Evolutionary conservation across 2,329 filamentous ascomycete species (phyloP).

Genomic region (Pseudocercospora vitis): DNA sequence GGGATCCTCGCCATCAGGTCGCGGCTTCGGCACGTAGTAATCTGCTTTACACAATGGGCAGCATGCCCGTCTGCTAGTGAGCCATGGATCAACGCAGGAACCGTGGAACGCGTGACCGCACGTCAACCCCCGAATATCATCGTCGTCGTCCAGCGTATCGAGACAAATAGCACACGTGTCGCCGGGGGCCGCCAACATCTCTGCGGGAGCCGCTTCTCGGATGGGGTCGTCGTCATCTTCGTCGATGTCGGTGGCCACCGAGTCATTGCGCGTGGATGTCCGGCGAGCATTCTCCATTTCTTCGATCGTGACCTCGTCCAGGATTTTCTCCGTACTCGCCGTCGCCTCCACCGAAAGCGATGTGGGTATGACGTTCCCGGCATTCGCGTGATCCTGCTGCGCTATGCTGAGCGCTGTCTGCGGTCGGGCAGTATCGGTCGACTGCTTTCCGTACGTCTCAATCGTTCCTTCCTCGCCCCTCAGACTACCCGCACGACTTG

Average conservation of each 20-base stretch:
- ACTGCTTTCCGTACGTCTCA: constrained; percentile 34
- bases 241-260: constrained; percentile 54
- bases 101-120: constrained; percentile 99
- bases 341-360: constrained; percentile 29
- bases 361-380: constrained; percentile 24
- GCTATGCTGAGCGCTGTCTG: constrained; percentile 44
- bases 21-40: constrained; percentile 92
- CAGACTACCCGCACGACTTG: constrained; percentile 72
- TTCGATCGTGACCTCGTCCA: constrained; percentile 38
- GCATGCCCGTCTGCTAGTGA: constrained; percentile 89
- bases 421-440: constrained; percentile 33
- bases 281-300: constrained; percentile 33
- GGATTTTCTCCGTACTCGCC: constrained; percentile 29
- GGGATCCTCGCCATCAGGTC: constrained; percentile 56
- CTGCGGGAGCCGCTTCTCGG: constrained; percentile 75
- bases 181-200: constrained; percentile 76
- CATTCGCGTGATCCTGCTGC: constrained; percentile 51
- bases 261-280: constrained; percentile 31
- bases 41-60: constrained; percentile 98
- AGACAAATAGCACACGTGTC: constrained; percentile 97
- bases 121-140: constrained; percentile 88
- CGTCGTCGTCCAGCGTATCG: constrained; percentile 89
- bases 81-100: constrained; percentile 92
- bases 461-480: constrained; percentile 56
- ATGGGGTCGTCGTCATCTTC: constrained; percentile 79